These are phyloP conservation scores for Daldinia concentrica DNA, from an alignment of 495 filamentous ascomycete species.

Conservation along the genomic window DNA sequence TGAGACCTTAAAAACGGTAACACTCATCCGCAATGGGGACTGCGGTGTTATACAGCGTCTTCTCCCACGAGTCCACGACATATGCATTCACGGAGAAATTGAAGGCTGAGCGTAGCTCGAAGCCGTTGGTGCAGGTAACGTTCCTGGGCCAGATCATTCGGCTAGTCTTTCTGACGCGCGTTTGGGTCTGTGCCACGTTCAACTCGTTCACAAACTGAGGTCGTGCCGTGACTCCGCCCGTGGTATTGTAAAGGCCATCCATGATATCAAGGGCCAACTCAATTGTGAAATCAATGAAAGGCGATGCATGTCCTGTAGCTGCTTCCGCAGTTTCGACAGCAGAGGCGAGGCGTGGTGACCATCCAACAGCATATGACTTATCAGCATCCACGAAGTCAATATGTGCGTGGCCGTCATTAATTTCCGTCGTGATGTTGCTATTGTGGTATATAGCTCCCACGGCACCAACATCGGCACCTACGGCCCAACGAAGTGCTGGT, in stretches of 20 bases:
- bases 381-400: slow-evolving; percentile 40
- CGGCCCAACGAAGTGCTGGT: slow-evolving; percentile 39
- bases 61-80: slow-evolving; percentile 24
- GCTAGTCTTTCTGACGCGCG: slow-evolving; percentile 26
- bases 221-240: slow-evolving; percentile 27
- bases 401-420: slow-evolving; percentile 46
- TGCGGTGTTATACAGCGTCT: slow-evolving; percentile 26
- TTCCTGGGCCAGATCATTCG: slow-evolving; percentile 37
- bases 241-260: slow-evolving; percentile 22
- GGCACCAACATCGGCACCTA: slow-evolving; percentile 42
- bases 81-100: slow-evolving; percentile 35
- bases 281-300: slow-evolving; percentile 33
- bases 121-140: slow-evolving; percentile 32
- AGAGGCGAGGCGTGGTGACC: slow-evolving; percentile 41
- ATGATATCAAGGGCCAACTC: slow-evolving; percentile 31
- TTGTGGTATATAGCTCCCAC: slow-evolving; percentile 36
- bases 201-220: slow-evolving; percentile 37
- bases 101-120: slow-evolving; percentile 36
- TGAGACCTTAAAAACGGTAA: slow-evolving; percentile 23
- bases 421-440: slow-evolving; percentile 32
- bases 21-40: slow-evolving; percentile 38
- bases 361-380: slow-evolving; percentile 38
- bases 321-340: slow-evolving; percentile 35
- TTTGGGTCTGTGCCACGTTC: slow-evolving; percentile 30
- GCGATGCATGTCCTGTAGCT: slow-evolving; percentile 35